A percentile compares a stretch with the other conserved stretches of the same genome.
Evolutionary conservation across 2,329 filamentous ascomycete genomes (phyloP).

Genomic region (Colletotrichum noveboracense): DNA sequence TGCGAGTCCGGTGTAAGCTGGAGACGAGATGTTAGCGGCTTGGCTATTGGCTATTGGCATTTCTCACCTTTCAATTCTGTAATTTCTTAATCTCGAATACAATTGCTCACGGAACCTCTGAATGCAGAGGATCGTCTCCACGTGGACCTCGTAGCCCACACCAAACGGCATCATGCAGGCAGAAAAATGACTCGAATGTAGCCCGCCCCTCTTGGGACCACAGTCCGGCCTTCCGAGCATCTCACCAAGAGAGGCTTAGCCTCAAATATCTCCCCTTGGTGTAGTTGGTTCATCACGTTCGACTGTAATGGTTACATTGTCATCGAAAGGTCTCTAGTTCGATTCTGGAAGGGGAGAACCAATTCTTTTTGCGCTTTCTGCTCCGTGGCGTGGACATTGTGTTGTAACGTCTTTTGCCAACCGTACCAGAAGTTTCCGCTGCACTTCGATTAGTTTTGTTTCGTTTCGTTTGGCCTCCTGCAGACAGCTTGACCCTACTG

Average conservation of each 20-base stretch:
- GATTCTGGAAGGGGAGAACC: slow-evolving; percentile 20
- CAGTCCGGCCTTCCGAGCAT: background rate
- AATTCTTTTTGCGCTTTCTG: slow-evolving; percentile 25
- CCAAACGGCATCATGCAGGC: background rate
- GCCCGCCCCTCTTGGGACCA: background rate
- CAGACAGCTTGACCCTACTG: background rate
- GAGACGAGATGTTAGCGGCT: background rate
- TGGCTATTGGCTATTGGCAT: background rate
- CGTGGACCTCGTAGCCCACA: background rate
- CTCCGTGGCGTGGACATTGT: background rate
- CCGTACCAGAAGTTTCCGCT: background rate
- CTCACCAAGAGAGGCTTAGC: slow-evolving; percentile 1
- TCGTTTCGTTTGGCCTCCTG: background rate
- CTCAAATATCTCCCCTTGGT: slow-evolving; percentile 10
- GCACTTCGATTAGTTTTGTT: background rate
- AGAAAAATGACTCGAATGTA: background rate
- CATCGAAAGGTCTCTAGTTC: slow-evolving; percentile 23
- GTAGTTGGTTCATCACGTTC: slow-evolving; percentile 24
- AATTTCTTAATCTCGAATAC: background rate
- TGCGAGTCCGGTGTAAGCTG: background rate
- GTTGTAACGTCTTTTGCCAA: background rate
- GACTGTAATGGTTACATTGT: slow-evolving; percentile 20
- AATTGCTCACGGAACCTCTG: background rate
- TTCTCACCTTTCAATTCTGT: background rate
- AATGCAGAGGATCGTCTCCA: background rate